phyloP scores from a whole-genome alignment of 2,329 filamentous ascomycete species.

The Fusarium goolgardi region DNA sequence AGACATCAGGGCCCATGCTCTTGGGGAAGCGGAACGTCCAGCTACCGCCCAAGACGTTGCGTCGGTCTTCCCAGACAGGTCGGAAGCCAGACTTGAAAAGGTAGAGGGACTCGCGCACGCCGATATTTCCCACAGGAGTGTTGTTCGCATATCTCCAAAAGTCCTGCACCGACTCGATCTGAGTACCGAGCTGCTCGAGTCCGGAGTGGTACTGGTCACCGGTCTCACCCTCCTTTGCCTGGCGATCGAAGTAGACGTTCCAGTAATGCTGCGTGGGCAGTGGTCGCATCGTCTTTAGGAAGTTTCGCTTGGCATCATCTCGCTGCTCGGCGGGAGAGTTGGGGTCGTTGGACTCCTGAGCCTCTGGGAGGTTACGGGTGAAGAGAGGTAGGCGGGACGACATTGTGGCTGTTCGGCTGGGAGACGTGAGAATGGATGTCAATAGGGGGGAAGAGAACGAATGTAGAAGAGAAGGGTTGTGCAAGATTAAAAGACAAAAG shows the following conservation, averaged over 20 bases:
- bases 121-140: constrained; percentile 79
- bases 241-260: constrained; percentile 76
- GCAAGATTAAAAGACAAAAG: constrained; percentile 2
- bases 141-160: constrained; percentile 89
- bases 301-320: constrained; percentile 85
- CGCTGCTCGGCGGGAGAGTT: constrained; percentile 78
- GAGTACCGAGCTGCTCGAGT: constrained; percentile 70
- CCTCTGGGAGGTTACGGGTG: constrained; percentile 71
- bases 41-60: constrained; percentile 86
- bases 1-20: constrained; percentile 76
- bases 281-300: constrained; percentile 77
- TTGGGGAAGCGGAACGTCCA: constrained; percentile 95
- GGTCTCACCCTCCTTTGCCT: constrained; percentile 51
- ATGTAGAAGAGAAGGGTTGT: constrained; percentile 23
- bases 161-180: constrained; percentile 84
- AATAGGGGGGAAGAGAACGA: constrained; percentile 18
- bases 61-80: constrained; percentile 85
- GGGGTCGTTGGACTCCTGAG: constrained; percentile 67
- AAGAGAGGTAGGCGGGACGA: constrained; percentile 68
- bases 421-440: neutral
- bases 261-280: constrained; percentile 85
- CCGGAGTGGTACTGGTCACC: constrained; percentile 63
- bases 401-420: constrained; percentile 56
- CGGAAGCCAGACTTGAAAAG: constrained; percentile 82
- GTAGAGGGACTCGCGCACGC: constrained; percentile 81